These are phyloP conservation scores for Westerdykella ornata DNA, from an alignment of 2,329 filamentous ascomycete genomes.

Conservation along the genomic window DNA sequence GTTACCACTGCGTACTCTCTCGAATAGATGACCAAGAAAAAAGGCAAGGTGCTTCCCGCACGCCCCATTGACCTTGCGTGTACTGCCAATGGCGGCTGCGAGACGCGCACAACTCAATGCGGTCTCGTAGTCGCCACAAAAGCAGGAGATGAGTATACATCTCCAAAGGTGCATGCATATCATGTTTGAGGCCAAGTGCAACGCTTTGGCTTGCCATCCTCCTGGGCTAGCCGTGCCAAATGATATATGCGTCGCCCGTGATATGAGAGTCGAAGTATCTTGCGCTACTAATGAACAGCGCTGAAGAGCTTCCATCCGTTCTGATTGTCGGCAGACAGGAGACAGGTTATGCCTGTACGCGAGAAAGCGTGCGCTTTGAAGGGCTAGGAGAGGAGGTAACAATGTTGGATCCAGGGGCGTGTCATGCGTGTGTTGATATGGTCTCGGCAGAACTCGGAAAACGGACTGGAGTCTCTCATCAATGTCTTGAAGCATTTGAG, in stretches of 20 bases:
- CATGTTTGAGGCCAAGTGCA: constrained; percentile 64
- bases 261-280: constrained; percentile 72
- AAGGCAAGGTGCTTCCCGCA: constrained; percentile 79
- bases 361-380: constrained; percentile 76
- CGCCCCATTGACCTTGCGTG: constrained; percentile 64
- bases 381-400: constrained; percentile 66
- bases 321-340: constrained; percentile 59
- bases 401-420: constrained; percentile 66
- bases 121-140: constrained; percentile 64
- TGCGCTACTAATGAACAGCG: constrained; percentile 67
- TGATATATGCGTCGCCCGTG: constrained; percentile 52
- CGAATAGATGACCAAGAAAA: constrained; percentile 63
- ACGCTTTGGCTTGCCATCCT: constrained; percentile 52
- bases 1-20: constrained; percentile 45
- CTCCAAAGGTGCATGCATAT: constrained; percentile 83
- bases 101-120: constrained; percentile 68
- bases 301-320: constrained; percentile 65
- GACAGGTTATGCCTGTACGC: constrained; percentile 85
- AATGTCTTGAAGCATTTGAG: constrained; percentile 65
- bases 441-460: constrained; percentile 65
- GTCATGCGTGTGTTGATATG: constrained; percentile 61
- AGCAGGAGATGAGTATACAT: constrained; percentile 71
- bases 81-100: constrained; percentile 62
- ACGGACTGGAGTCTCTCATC: constrained; percentile 75
- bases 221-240: constrained; percentile 21